Evolutionary conservation across 2,329 filamentous ascomycete species (phyloP).

Genomic region (Aaosphaeria pasadenensis): DNA sequence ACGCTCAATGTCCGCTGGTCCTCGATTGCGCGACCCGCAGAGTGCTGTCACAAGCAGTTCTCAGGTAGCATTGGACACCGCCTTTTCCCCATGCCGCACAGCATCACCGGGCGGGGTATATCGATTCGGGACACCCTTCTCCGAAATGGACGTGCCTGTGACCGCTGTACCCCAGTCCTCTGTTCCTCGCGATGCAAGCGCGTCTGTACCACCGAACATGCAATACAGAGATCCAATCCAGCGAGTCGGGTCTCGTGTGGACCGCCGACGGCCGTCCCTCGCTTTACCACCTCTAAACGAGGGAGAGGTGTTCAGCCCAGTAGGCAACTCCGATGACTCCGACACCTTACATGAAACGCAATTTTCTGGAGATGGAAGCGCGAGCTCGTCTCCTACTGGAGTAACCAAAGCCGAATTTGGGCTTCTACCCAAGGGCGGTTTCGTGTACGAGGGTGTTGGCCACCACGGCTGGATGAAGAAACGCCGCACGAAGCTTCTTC

Average conservation of each 20-base stretch:
- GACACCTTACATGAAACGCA: constrained; percentile 32
- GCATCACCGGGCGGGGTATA: constrained; percentile 62
- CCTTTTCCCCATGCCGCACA: constrained; percentile 47
- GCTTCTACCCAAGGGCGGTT: constrained; percentile 31
- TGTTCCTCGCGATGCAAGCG: constrained; percentile 73
- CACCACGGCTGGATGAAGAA: constrained; percentile 93
- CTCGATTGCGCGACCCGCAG: constrained; percentile 20
- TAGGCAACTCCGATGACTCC: constrained; percentile 24
- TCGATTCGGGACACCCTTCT: constrained; percentile 81
- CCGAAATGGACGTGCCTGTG: constrained; percentile 84
- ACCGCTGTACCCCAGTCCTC: constrained; percentile 70
- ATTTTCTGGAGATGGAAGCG: constrained; percentile 29
- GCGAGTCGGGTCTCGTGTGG: constrained; percentile 44
- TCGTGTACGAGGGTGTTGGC: constrained; percentile 51
- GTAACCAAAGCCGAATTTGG: constrained; percentile 20
- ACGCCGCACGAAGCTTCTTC: constrained; percentile 82
- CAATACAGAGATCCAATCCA: constrained; percentile 60
- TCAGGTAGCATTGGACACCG: constrained; percentile 32
- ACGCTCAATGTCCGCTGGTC: constrained; percentile 36
- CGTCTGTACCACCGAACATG: constrained; percentile 95
- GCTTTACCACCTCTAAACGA: constrained; percentile 69
- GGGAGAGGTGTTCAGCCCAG: constrained; percentile 49
- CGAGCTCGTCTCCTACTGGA: constrained; percentile 32
- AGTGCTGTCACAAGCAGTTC: constrained; percentile 21
- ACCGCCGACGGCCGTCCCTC: constrained; percentile 63